These are phyloP conservation scores for Aspergillus calidoustus DNA, from an alignment of 2,329 filamentous ascomycete species.

Conservation along the genomic window DNA sequence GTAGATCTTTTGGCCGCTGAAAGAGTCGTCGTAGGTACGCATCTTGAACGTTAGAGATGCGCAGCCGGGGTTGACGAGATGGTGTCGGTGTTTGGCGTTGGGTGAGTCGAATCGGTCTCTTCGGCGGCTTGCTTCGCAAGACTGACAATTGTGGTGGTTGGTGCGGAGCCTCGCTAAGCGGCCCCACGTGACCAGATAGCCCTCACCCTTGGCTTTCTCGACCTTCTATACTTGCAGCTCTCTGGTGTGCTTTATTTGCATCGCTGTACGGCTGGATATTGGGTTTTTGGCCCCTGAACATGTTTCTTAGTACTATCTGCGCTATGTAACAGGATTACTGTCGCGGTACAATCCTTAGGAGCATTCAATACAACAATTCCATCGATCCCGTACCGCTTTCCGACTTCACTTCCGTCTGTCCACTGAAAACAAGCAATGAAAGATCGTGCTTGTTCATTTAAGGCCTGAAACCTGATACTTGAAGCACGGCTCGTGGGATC, in stretches of 20 bases:
- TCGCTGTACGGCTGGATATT: background rate
- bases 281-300: background rate
- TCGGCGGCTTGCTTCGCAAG: constrained; percentile 37
- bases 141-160: constrained; percentile 45
- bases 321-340: background rate
- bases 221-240: background rate
- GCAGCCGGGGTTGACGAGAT: constrained; percentile 45
- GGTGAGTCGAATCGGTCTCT: constrained; percentile 48
- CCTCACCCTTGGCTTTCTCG: constrained; percentile 41
- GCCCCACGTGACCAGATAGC: constrained; percentile 44
- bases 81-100: constrained; percentile 47
- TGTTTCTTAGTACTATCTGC: background rate
- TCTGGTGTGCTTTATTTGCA: background rate
- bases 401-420: background rate
- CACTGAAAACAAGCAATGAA: background rate
- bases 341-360: background rate
- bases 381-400: background rate
- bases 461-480: background rate
- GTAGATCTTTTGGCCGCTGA: constrained; percentile 79
- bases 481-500: background rate
- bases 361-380: background rate
- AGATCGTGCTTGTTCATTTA: background rate
- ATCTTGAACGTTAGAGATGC: constrained; percentile 62
- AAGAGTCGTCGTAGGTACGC: constrained; percentile 79
- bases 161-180: constrained; percentile 51